A percentile compares a stretch with the other conserved stretches of the same genome.
Conservation (phyloP, 202 grass and related monocot genomes). For the Elaeis oleifera region DNA sequence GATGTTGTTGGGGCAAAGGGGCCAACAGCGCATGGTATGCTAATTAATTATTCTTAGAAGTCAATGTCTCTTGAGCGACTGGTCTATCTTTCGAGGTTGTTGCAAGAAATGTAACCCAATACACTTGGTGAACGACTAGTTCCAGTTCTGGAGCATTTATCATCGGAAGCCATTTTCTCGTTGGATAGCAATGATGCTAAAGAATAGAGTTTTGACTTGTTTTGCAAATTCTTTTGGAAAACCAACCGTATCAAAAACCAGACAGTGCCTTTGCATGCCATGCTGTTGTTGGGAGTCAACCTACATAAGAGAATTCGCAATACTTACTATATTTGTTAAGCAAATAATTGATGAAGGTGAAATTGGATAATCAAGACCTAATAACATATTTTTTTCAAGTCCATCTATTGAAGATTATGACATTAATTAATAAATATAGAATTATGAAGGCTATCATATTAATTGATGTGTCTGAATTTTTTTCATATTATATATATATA, state of each 20-base stretch:
- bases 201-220: conserved; percentile 19
- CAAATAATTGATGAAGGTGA: background rate
- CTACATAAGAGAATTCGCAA: conserved; percentile 36
- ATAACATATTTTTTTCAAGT: background rate
- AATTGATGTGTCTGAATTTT: too few species aligned
- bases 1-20: conserved; percentile 28
- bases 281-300: conserved; percentile 72
- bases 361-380: background rate
- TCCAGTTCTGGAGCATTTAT: conserved; percentile 28
- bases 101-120: conserved; percentile 78
- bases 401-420: conserved; percentile 28
- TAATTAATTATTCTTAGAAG: conserved; percentile 11
- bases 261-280: conserved; percentile 68
- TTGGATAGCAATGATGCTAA: conserved; percentile 34
- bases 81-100: conserved; percentile 58
- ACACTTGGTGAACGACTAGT: conserved; percentile 36
- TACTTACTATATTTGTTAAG: conserved; percentile 8
- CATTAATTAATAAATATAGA: too few species aligned
- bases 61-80: conserved; percentile 27
- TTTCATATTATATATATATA: too few species aligned
- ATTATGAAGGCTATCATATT: too few species aligned
- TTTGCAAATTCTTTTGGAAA: conserved; percentile 29
- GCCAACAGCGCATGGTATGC: conserved; percentile 22
- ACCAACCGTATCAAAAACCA: conserved; percentile 67
- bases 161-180: conserved; percentile 37